These are phyloP conservation scores for Vanrija humicola DNA, from an alignment of 1,284 basidiomycete species.

Conservation along the genomic window DNA sequence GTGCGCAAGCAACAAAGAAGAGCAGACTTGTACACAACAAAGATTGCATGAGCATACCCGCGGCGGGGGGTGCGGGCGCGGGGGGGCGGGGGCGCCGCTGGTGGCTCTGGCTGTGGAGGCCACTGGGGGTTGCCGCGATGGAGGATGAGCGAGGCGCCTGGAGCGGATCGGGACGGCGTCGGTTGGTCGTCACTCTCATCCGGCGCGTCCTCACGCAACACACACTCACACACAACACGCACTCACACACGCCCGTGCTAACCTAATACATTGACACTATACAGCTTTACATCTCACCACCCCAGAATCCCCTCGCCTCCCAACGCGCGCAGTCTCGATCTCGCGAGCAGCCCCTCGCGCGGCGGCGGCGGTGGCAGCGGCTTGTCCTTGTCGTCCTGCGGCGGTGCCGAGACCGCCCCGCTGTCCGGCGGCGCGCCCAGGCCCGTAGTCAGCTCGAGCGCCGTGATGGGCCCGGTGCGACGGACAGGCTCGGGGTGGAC, in stretches of 20 bases:
- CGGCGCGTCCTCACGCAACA: too few species aligned
- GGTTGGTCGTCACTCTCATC: too few species aligned
- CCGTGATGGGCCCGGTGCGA: neutral
- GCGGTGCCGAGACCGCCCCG: neutral
- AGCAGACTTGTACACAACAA: neutral
- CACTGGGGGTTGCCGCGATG: too few species aligned
- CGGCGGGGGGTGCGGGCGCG: too few species aligned
- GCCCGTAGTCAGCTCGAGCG: neutral
- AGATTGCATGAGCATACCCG: too few species aligned
- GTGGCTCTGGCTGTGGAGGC: too few species aligned
- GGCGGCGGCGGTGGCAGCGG: neutral
- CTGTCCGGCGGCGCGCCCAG: neutral
- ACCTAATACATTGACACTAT: too few species aligned
- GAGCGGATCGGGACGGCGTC: too few species aligned
- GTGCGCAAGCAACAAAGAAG: neutral
- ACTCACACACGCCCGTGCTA: too few species aligned
- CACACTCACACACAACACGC: too few species aligned
- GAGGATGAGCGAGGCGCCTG: too few species aligned
- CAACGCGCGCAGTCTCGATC: conserved; percentile 3
- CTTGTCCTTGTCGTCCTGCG: neutral
- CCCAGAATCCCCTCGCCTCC: conserved; percentile 3
- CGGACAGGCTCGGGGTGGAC: neutral
- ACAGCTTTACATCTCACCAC: neutral
- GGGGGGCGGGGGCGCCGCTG: too few species aligned
- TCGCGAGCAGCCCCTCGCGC: conserved; percentile 6